phyloP scores from a whole-genome alignment of 2,329 filamentous ascomycete species.

The Cladosporium velox region DNA sequence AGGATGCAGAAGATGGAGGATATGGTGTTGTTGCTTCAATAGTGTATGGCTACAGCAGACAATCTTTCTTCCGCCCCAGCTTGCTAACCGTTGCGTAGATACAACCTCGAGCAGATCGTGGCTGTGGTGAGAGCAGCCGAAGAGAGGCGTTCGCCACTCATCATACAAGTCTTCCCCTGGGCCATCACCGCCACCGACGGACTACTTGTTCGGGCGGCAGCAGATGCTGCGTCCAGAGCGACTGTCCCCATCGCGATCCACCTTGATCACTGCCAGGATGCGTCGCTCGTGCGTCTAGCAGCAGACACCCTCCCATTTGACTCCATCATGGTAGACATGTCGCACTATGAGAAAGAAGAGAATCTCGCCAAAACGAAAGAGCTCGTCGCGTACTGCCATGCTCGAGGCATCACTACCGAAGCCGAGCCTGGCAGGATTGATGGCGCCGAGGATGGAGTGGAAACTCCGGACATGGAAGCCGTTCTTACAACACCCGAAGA shows the following conservation, averaged over 20 bases:
- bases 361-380: conserved; percentile 35
- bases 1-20: conserved; percentile 10
- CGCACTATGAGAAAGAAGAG: conserved; percentile 36
- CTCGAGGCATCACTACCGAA: conserved; percentile 34
- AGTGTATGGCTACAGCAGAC: not conserved
- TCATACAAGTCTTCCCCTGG: conserved; percentile 36
- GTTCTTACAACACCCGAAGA: conserved; percentile 34
- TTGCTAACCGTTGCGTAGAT: not conserved
- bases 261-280: conserved; percentile 34
- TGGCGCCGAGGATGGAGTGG: conserved; percentile 38
- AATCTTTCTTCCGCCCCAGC: not conserved
- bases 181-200: conserved; percentile 31
- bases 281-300: conserved; percentile 24
- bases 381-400: conserved; percentile 34
- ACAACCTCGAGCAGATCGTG: conserved; percentile 34
- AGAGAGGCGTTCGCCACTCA: conserved; percentile 30
- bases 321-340: conserved; percentile 40
- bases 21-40: conserved; percentile 15
- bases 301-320: conserved; percentile 33
- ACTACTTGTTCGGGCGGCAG: conserved; percentile 31
- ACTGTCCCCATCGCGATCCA: conserved; percentile 34
- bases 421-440: conserved; percentile 38
- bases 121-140: conserved; percentile 33
- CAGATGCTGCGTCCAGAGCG: conserved; percentile 27
- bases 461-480: conserved; percentile 33